A percentile compares a stretch with the other conserved stretches of the same genome.
These are phyloP conservation scores for Astragalus membranaceus DNA, from an alignment of 306 rosid species.

Conservation along the genomic window DNA sequence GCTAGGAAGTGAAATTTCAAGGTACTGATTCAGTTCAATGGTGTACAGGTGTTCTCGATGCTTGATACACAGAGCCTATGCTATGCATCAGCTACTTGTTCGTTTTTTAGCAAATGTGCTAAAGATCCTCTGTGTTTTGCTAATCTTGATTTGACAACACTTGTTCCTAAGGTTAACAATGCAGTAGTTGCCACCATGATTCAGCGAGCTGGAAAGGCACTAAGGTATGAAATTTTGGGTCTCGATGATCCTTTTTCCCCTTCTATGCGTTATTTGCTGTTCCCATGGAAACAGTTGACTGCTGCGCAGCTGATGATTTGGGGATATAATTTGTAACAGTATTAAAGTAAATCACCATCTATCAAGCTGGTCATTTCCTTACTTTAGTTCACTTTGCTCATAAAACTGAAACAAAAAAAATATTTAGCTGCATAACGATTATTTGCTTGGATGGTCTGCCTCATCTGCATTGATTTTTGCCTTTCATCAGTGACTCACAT, in stretches of 20 bases:
- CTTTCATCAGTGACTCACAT: not conserved
- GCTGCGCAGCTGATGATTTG: not conserved
- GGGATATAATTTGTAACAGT: not conserved
- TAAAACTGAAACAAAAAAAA: not conserved
- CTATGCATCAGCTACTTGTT: constrained; percentile 81
- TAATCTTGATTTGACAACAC: constrained; percentile 74
- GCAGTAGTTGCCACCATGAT: constrained; percentile 92
- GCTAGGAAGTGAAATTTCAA: constrained; percentile 4
- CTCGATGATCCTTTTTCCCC: not conserved
- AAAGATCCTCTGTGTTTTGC: constrained; percentile 86
- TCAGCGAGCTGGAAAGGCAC: constrained; percentile 86
- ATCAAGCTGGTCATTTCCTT: not conserved
- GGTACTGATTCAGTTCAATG: constrained; percentile 15
- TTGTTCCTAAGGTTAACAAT: constrained; percentile 87
- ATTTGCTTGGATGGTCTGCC: constrained; percentile 11
- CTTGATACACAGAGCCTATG: constrained; percentile 90
- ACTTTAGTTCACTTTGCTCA: not conserved
- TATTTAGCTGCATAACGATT: not conserved
- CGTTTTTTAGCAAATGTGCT: constrained; percentile 84
- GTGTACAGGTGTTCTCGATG: constrained; percentile 78
- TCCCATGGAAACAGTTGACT: not conserved
- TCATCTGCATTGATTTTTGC: not conserved
- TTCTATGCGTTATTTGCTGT: constrained; percentile 1
- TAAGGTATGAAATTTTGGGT: constrained; percentile 44
- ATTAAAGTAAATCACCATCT: constrained; percentile 2